Evolutionary conservation across 805 yeast genomes (phyloP), one percentile per base, ranked within the genome.

Genomic region (Candida succiphila): DNA sequence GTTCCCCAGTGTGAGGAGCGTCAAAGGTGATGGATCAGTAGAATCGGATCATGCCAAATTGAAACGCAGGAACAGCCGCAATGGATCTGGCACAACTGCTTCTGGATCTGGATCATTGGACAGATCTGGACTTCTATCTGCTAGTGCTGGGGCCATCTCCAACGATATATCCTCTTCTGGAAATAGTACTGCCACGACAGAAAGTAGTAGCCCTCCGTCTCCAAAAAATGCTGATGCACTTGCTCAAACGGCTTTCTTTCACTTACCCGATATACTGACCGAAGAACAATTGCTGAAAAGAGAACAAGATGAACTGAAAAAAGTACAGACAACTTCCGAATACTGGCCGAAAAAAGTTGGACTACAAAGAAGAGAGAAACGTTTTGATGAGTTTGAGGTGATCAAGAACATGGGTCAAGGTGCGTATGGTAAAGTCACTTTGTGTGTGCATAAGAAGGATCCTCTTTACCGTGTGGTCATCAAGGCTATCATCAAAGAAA

Each of bases 391-490:
- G 51, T 92, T 85, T 46, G 56, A 61, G 1, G 69, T 83, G 1
- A 30, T 86, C 29, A 81, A 83, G 51, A 74, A 77, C 40, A 74
- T 92, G 76, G 98, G 98, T 1, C 89, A 83, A 54, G 98, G 98
- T 25, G 96, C 97, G 0, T 92, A 92, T 50, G 98, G 98, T 10
- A 84, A 85, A 50, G 98, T 92, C 15, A 79, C 85, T 18, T 65
- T 85, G 17, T 92, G 84, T 4, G 71, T 71, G 52, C 82, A 79
- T 48, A 72, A 69, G 30, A 63, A 67, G 19, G 86, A 82, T 44
- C 67, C 72, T 1, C 57, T 58, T 2, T 78, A 83, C 52, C 71
- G 67, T 39, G 79, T 86, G 27, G 84, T 92, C 14, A 73, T 88
- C 37, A 92, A 92, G 55, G 77, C 94, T 45, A 92, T 92, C 32